A percentile compares a stretch with the other conserved stretches of the same genome.
Evolutionary conservation across 345 rosid species (phyloP).

Genomic region (Populus tremula): DNA sequence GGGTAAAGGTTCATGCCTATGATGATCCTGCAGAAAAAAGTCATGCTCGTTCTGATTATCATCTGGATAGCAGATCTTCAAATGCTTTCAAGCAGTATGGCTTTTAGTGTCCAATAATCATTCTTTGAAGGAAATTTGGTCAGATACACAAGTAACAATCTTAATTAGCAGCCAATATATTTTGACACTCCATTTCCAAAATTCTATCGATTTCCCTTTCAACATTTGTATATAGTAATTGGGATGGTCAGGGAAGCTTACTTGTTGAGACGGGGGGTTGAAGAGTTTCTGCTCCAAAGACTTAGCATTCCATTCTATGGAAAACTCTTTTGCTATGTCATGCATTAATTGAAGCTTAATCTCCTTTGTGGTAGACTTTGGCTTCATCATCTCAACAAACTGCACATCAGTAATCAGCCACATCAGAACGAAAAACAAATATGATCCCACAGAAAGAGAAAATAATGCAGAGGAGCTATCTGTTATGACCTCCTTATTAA

Average conservation of each 20-base stretch:
- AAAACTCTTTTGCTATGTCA: conserved; percentile 55
- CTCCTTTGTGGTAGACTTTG: conserved; percentile 52
- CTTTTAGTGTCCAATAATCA: background rate
- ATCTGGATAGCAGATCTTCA: background rate
- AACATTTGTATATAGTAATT: background rate
- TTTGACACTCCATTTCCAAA: background rate
- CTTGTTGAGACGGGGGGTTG: conserved; percentile 26
- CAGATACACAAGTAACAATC: background rate
- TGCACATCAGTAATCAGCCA: conserved; percentile 17
- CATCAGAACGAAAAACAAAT: background rate
- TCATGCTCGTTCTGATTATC: background rate
- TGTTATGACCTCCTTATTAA: conserved; percentile 55
- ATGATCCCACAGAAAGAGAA: background rate
- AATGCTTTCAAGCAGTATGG: background rate
- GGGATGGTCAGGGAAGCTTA: conserved; percentile 23
- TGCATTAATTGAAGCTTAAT: conserved; percentile 57
- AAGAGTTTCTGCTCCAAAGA: conserved; percentile 56
- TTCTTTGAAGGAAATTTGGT: background rate
- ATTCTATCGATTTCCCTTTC: background rate
- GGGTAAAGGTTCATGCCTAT: background rate
- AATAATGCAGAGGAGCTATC: background rate
- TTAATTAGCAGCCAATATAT: background rate
- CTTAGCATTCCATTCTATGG: conserved; percentile 66
- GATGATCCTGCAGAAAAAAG: conserved; percentile 25
- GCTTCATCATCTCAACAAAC: conserved; percentile 52